A percentile compares a stretch with the other conserved stretches of the same genome.
Evolutionary conservation across 139 green algal species (phyloP).

Genomic region (Micromonas pusilla): DNA sequence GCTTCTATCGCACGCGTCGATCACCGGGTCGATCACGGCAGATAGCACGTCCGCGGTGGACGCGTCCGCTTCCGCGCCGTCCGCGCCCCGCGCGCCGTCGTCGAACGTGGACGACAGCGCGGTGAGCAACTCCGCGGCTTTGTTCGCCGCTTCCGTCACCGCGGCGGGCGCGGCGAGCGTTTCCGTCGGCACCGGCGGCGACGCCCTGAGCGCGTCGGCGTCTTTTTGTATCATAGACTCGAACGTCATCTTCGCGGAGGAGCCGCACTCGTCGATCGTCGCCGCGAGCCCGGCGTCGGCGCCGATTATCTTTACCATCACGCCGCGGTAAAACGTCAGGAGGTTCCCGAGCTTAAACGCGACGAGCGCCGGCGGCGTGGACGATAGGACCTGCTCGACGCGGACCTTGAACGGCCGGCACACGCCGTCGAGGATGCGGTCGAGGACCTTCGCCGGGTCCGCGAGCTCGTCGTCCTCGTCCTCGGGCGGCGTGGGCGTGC

Average conservation of each 20-base stretch:
- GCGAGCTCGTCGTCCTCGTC: neutral
- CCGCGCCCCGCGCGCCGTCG: constrained; percentile 45
- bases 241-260: constrained; percentile 50
- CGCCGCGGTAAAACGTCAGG: constrained; percentile 67
- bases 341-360: constrained; percentile 75
- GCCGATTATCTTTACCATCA: constrained; percentile 36
- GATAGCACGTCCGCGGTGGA: constrained; percentile 31
- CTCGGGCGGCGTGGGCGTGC: too few species aligned
- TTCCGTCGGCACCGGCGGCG: constrained; percentile 52
- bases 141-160: constrained; percentile 22
- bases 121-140: neutral
- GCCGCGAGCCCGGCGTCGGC: constrained; percentile 33
- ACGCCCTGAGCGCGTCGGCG: constrained; percentile 58
- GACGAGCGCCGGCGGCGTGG: constrained; percentile 57
- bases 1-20: constrained; percentile 49
- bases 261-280: constrained; percentile 44
- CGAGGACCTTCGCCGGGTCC: constrained; percentile 58
- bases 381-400: constrained; percentile 75
- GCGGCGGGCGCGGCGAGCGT: constrained; percentile 61
- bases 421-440: constrained; percentile 87
- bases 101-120: neutral
- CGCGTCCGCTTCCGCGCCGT: neutral
- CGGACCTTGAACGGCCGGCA: constrained; percentile 83
- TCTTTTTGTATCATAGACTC: constrained; percentile 56
- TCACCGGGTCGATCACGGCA: constrained; percentile 61